Evolutionary conservation across 768 basidiomycete genomes (phyloP).

Genomic region (Kwoniella pini): DNA sequence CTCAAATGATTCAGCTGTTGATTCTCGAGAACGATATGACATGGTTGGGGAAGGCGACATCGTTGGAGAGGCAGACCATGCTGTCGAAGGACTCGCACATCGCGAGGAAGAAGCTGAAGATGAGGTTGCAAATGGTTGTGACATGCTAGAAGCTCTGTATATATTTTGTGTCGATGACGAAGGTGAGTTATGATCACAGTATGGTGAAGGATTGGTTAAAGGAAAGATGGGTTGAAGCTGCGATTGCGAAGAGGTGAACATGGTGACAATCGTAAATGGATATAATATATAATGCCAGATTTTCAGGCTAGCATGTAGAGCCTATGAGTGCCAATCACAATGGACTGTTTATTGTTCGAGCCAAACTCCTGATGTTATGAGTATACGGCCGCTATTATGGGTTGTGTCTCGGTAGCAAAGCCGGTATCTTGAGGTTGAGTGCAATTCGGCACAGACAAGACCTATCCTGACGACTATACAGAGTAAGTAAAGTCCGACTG

Average conservation of each 20-base stretch:
- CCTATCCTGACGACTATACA: too few relatives aligned
- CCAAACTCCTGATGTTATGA: too few relatives aligned
- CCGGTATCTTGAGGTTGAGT: too few relatives aligned
- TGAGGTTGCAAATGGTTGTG: slow-evolving; percentile 5
- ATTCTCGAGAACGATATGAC: slow-evolving; percentile 11
- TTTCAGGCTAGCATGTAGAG: too few relatives aligned
- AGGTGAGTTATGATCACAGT: neutral
- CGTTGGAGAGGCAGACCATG: slow-evolving; percentile 4
- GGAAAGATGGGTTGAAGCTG: neutral
- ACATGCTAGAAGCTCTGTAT: slow-evolving; percentile 7
- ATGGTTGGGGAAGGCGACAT: slow-evolving; percentile 9
- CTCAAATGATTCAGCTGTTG: slow-evolving; percentile 9
- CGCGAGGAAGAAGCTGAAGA: slow-evolving; percentile 15
- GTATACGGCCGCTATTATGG: too few relatives aligned
- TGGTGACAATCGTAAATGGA: neutral
- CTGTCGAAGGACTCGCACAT: slow-evolving; percentile 9
- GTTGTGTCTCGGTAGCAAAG: too few relatives aligned
- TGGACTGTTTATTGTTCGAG: too few relatives aligned
- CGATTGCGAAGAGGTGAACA: neutral
- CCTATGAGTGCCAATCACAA: too few relatives aligned
- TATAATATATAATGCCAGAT: too few relatives aligned
- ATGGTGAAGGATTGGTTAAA: neutral
- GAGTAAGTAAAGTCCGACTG: too few relatives aligned
- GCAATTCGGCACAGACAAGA: too few relatives aligned
- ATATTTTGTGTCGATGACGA: neutral